Conservation (phyloP, 768 basidiomycete species). For the Phlegmacium glaucopus region DNA sequence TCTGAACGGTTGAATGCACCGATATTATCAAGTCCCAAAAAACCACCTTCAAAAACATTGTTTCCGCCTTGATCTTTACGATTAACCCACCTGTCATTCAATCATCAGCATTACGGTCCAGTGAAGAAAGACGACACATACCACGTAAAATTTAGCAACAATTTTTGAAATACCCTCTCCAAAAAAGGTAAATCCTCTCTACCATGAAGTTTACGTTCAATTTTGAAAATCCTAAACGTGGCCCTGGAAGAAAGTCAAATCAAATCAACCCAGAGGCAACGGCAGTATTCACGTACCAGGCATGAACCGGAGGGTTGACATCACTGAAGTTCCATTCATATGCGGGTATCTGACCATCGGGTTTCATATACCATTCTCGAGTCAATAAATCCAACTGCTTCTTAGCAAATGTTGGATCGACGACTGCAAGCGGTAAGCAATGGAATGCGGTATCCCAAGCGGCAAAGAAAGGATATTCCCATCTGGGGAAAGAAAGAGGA, state of each 20-base stretch:
- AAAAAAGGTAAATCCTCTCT: constrained; percentile 88
- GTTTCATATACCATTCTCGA: constrained; percentile 99
- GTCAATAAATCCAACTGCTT: constrained; percentile 96
- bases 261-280: background rate
- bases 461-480: constrained; percentile 99
- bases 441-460: constrained; percentile 99
- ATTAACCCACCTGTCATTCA: constrained; percentile 83
- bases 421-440: constrained; percentile 94
- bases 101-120: constrained; percentile 1
- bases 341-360: constrained; percentile 96
- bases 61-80: constrained; percentile 93
- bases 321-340: constrained; percentile 99
- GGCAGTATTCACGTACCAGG: constrained; percentile 56
- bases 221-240: constrained; percentile 98
- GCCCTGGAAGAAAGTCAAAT: constrained; percentile 49
- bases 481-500: constrained; percentile 37
- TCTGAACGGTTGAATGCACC: constrained; percentile 98
- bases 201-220: constrained; percentile 94
- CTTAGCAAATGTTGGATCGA: constrained; percentile 95
- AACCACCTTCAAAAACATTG: constrained; percentile 98
- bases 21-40: constrained; percentile 97
- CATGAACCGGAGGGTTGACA: constrained; percentile 98
- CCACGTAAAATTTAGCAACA: constrained; percentile 97
- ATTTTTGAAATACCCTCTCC: constrained; percentile 97
- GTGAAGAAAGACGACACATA: constrained; percentile 24